Conservation (phyloP, 2,329 filamentous ascomycete genomes). For the Ambrosiella cleistominuta region DNA sequence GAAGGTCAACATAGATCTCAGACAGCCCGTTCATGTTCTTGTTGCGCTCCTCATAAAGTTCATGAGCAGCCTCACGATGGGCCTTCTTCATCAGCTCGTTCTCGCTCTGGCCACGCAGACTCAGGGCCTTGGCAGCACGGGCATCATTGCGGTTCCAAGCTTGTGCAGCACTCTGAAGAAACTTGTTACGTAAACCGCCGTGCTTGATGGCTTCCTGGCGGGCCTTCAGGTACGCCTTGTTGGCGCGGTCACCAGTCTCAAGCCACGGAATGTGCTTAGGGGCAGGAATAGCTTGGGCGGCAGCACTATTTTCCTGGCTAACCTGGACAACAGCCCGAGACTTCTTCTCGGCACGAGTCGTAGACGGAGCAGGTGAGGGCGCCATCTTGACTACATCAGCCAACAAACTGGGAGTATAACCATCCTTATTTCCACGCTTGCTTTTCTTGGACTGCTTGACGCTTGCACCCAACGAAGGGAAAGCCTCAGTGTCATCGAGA, state of each 20-base stretch:
- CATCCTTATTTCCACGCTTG: constrained; percentile 72
- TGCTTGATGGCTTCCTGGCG: constrained; percentile 94
- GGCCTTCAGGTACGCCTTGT: constrained; percentile 87
- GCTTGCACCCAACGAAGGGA: constrained; percentile 65
- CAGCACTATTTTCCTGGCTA: constrained; percentile 57
- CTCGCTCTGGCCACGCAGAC: constrained; percentile 84
- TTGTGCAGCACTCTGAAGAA: constrained; percentile 88
- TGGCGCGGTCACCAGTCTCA: constrained; percentile 77
- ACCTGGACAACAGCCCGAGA: constrained; percentile 47
- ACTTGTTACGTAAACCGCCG: constrained; percentile 89
- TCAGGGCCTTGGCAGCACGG: constrained; percentile 84
- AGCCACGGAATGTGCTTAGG: constrained; percentile 94
- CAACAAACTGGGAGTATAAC: constrained; percentile 53
- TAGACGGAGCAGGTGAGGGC: constrained; percentile 57
- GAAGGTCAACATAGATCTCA: constrained; percentile 87
- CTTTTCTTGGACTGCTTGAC: constrained; percentile 74
- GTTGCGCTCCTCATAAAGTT: constrained; percentile 88
- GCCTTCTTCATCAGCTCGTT: constrained; percentile 96
- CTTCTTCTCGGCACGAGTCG: constrained; percentile 42
- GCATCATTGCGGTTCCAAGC: constrained; percentile 98
- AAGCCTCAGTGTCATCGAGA: constrained; percentile 88
- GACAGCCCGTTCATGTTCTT: constrained; percentile 40
- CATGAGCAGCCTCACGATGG: constrained; percentile 78
- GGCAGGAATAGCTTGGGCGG: constrained; percentile 66
- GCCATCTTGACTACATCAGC: constrained; percentile 94